Percentiles rank a stretch among this genome's conserved stretches.
Conservation (phyloP, 1,139 yeast genomes). For the Taiozyma onychis region DNA sequence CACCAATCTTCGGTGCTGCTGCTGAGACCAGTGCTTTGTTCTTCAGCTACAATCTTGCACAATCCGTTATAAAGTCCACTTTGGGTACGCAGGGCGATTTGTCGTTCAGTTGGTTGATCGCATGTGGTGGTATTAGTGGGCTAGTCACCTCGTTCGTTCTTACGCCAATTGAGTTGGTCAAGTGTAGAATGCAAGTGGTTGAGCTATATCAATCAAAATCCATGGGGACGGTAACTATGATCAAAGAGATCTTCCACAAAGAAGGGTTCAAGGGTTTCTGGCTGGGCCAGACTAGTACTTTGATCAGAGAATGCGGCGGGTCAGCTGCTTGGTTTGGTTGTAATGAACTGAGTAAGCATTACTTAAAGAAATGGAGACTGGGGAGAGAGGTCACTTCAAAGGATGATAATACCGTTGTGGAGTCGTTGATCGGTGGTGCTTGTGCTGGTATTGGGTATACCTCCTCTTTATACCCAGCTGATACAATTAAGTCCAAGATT, state of each 20-base stretch:
- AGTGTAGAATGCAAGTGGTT: constrained; percentile 84
- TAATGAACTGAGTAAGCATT: constrained; percentile 52
- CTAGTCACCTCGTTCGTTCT: constrained; percentile 75
- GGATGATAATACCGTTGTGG: constrained; percentile 38
- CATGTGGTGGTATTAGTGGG: constrained; percentile 81
- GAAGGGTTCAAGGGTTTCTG: constrained; percentile 66
- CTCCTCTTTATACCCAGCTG: constrained; percentile 79
- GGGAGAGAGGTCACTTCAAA: constrained; percentile 21
- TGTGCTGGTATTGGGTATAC: constrained; percentile 81
- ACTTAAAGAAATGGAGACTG: constrained; percentile 29
- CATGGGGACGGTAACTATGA: constrained; percentile 32
- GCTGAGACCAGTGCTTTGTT: constrained; percentile 76
- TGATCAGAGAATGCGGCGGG: constrained; percentile 80
- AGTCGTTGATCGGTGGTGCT: constrained; percentile 73
- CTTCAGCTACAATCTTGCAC: constrained; percentile 50
- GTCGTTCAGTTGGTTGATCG: constrained; percentile 38
- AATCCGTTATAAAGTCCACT: constrained; percentile 27
- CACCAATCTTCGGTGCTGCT: constrained; percentile 86
- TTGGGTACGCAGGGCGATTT: constrained; percentile 22
- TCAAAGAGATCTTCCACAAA: constrained; percentile 36
- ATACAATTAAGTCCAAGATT: constrained; percentile 81
- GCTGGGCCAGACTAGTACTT: constrained; percentile 85
- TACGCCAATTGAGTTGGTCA: constrained; percentile 86
- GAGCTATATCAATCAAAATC: constrained; percentile 27
- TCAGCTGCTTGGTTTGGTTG: constrained; percentile 94